Percentiles rank a stretch among this genome's conserved stretches.
Conservation (phyloP, 352 stramenopile species). For the Globisporangium abappressorium region DNA sequence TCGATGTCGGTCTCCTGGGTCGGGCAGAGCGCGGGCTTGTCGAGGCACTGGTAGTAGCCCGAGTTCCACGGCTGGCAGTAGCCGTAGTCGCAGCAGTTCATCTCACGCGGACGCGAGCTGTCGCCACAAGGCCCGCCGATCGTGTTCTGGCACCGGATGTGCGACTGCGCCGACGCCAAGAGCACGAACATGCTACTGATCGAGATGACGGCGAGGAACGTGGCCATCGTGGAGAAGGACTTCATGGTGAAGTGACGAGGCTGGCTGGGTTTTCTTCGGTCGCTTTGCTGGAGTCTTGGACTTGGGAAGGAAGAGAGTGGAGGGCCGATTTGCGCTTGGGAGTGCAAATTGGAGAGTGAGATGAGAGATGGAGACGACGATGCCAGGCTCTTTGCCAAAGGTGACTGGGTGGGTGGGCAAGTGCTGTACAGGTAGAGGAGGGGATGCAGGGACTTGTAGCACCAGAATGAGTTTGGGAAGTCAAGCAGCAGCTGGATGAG, state of each 20-base stretch:
- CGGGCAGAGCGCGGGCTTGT: constrained; percentile 30
- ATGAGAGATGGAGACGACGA: not conserved
- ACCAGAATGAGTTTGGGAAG: not conserved
- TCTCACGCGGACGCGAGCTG: constrained; percentile 22
- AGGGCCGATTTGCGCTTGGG: not conserved
- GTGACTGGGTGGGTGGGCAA: not conserved
- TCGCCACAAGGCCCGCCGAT: constrained; percentile 41
- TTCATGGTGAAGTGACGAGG: not conserved
- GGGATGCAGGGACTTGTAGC: not conserved
- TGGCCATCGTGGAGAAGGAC: not conserved
- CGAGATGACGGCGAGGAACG: not conserved
- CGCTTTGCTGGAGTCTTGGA: not conserved
- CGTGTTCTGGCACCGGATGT: constrained; percentile 47
- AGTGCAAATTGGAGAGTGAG: constrained; percentile 3
- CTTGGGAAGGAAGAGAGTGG: not conserved
- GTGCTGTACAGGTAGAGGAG: not conserved
- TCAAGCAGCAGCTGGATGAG: not conserved
- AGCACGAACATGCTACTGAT: not conserved
- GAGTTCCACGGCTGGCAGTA: constrained; percentile 71
- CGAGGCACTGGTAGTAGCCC: constrained; percentile 57
- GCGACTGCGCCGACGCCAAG: constrained; percentile 24
- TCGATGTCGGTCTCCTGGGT: constrained; percentile 45
- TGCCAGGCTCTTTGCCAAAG: not conserved
- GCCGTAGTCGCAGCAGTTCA: constrained; percentile 38
- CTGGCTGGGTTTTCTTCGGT: not conserved